phyloP scores from a whole-genome alignment of 139 green algal species.

The Bryopsis sp. region DNA sequence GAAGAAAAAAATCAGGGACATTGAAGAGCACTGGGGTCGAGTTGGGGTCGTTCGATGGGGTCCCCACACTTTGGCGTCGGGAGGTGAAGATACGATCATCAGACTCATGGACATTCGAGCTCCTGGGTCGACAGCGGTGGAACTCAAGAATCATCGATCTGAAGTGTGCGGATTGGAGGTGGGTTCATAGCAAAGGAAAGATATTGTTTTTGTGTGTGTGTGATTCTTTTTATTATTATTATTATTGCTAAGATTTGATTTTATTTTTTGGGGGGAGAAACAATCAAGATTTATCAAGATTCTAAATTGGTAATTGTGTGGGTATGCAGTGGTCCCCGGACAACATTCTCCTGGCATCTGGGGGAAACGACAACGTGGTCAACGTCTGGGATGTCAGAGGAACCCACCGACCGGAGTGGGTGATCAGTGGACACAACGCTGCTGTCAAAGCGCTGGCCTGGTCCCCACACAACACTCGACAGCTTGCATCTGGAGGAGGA shows the following conservation, averaged over 20 bases:
- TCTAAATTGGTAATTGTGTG: no score
- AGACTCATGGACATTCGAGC: slow-evolving; percentile 85
- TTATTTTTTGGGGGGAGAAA: no score
- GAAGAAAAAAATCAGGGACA: slow-evolving; percentile 56
- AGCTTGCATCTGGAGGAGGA: slow-evolving; percentile 74
- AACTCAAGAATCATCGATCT: neutral
- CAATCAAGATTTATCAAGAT: no score
- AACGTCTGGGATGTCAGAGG: slow-evolving; percentile 19
- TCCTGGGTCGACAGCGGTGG: slow-evolving; percentile 40
- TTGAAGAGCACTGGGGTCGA: slow-evolving; percentile 68
- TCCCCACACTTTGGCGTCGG: slow-evolving; percentile 67
- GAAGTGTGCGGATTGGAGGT: slow-evolving; percentile 50
- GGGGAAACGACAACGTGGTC: slow-evolving; percentile 58
- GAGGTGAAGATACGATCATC: slow-evolving; percentile 78
- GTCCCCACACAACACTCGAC: slow-evolving; percentile 81
- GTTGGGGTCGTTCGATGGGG: slow-evolving; percentile 82
- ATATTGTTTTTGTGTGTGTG: no score
- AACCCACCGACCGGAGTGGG: neutral
- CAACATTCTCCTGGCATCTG: slow-evolving; percentile 47
- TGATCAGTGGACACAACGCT: slow-evolving; percentile 30
- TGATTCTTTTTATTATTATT: no score
- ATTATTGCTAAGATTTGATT: no score
- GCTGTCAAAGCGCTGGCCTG: slow-evolving; percentile 86
- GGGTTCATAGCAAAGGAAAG: no score
- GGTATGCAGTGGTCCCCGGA: slow-evolving; percentile 40